phyloP scores from a whole-genome alignment of 2,329 filamentous ascomycete genomes.

The Curvularia sp. region DNA sequence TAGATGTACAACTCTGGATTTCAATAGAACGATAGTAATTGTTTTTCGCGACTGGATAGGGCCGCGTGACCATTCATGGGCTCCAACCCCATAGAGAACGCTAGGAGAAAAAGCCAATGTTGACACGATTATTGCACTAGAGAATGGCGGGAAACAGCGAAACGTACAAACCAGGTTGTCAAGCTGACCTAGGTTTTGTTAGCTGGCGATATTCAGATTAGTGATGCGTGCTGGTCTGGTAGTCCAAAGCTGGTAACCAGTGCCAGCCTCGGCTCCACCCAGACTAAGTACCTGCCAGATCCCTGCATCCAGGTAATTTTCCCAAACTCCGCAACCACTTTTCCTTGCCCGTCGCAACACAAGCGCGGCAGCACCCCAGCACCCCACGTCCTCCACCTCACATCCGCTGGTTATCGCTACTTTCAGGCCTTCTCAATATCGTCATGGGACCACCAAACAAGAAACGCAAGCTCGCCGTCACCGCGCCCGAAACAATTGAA shows the following conservation, averaged over 20 bases:
- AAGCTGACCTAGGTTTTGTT: too few relatives aligned
- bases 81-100: too few relatives aligned
- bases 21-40: too few relatives aligned
- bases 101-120: too few relatives aligned
- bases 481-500: conserved; percentile 75
- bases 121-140: too few relatives aligned
- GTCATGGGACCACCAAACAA: conserved; percentile 38
- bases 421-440: neutral
- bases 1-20: too few relatives aligned
- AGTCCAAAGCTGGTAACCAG: neutral
- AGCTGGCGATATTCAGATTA: too few relatives aligned
- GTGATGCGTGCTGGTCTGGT: neutral
- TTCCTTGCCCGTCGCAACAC: conserved; percentile 2
- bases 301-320: conserved; percentile 35
- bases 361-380: conserved; percentile 8
- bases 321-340: conserved; percentile 18
- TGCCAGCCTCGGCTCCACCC: conserved; percentile 19
- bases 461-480: conserved; percentile 47
- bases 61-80: neutral
- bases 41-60: too few relatives aligned
- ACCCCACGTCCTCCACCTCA: neutral
- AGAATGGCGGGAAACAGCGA: too few relatives aligned
- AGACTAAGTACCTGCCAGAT: conserved; percentile 12
- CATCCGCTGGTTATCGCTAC: neutral
- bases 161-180: too few relatives aligned